Conservation (phyloP, 768 basidiomycete species). For the Rhizopogon vulgaris region DNA sequence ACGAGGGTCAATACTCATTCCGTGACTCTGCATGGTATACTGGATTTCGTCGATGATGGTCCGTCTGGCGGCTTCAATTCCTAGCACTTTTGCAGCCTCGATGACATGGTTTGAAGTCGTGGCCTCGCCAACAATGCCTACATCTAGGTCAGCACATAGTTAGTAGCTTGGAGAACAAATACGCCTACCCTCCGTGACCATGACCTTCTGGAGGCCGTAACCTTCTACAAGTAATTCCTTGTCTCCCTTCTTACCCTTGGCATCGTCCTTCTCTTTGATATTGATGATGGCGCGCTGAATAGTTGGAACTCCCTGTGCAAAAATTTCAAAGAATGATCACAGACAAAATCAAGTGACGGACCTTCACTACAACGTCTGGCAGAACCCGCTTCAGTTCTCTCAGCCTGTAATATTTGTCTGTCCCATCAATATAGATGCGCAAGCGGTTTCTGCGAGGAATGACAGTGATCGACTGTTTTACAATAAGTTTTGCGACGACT, state of each 20-base stretch:
- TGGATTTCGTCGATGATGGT: slow-evolving; percentile 98
- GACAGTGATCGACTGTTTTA: slow-evolving; percentile 61
- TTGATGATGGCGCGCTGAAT: slow-evolving; percentile 94
- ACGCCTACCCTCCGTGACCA: slow-evolving; percentile 85
- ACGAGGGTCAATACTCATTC: slow-evolving; percentile 97
- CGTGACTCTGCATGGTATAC: slow-evolving; percentile 94
- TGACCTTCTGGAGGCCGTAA: slow-evolving; percentile 93
- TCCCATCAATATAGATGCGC: slow-evolving; percentile 72
- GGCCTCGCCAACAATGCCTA: slow-evolving; percentile 87
- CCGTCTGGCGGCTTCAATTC: slow-evolving; percentile 91
- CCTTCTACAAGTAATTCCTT: slow-evolving; percentile 96
- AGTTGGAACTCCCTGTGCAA: slow-evolving; percentile 67
- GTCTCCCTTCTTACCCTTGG: slow-evolving; percentile 74
- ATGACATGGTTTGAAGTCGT: slow-evolving; percentile 98
- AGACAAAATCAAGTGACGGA: slow-evolving; percentile 17
- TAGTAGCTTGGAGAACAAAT: background rate
- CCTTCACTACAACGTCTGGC: slow-evolving; percentile 87
- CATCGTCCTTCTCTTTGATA: slow-evolving; percentile 84
- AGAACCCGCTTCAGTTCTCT: slow-evolving; percentile 83
- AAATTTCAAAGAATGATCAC: background rate
- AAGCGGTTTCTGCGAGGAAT: slow-evolving; percentile 69
- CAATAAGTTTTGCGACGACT: background rate
- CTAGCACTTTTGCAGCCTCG: slow-evolving; percentile 91
- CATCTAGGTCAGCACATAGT: background rate
- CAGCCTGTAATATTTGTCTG: slow-evolving; percentile 77